Evolutionary conservation across 768 basidiomycete species (phyloP).

Genomic region (Suillus variegatus): DNA sequence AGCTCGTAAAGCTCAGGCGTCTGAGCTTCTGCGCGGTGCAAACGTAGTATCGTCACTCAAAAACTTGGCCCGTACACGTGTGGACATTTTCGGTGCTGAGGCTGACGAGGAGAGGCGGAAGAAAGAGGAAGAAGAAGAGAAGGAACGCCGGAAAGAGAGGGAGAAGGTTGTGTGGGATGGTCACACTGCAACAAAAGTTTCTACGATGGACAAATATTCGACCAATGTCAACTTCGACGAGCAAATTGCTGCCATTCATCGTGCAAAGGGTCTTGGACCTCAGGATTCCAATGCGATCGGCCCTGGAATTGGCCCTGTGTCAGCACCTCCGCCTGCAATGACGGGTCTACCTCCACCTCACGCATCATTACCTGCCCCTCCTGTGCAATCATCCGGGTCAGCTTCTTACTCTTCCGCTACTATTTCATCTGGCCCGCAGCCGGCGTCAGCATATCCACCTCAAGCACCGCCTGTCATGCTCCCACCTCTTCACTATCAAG

Average conservation of each 20-base stretch:
- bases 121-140: slow-evolving; percentile 84
- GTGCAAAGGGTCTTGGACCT: slow-evolving; percentile 85
- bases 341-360: slow-evolving; percentile 68
- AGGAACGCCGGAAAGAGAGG: slow-evolving; percentile 77
- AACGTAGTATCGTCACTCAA: slow-evolving; percentile 93
- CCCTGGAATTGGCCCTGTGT: slow-evolving; percentile 83
- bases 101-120: slow-evolving; percentile 89
- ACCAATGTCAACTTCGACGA: slow-evolving; percentile 94
- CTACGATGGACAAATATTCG: slow-evolving; percentile 91
- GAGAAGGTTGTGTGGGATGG: slow-evolving; percentile 99
- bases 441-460: slow-evolving; percentile 67
- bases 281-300: slow-evolving; percentile 82
- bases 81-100: slow-evolving; percentile 95
- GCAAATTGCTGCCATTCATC: slow-evolving; percentile 96
- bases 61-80: slow-evolving; percentile 92
- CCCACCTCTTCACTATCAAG: slow-evolving; percentile 84
- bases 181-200: slow-evolving; percentile 91
- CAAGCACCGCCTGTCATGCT: slow-evolving; percentile 74
- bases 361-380: slow-evolving; percentile 72
- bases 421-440: slow-evolving; percentile 90
- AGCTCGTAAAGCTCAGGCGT: slow-evolving; percentile 85
- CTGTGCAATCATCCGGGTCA: slow-evolving; percentile 46
- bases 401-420: slow-evolving; percentile 75
- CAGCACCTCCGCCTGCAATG: slow-evolving; percentile 63
- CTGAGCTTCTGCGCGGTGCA: slow-evolving; percentile 86